Evolutionary conservation across 345 rosid genomes (phyloP), one percentile per base, ranked within the genome.

Genomic region (Eucalyptus tenuipes): DNA sequence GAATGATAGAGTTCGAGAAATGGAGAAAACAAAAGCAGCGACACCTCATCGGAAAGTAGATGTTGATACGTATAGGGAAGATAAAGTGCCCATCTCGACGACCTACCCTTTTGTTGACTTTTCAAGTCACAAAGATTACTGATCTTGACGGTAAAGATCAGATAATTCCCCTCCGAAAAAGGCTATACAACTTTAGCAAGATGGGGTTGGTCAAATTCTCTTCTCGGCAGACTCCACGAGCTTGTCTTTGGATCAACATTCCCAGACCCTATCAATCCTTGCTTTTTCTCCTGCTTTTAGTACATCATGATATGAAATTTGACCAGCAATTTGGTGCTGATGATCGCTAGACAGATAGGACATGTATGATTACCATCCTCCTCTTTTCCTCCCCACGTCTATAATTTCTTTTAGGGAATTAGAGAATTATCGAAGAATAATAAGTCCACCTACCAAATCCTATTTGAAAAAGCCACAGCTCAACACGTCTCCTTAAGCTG

Each of bases 291-390:
- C 20, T n/a, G 29, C 68, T 87, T 44, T 33, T 20, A 29, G 64
- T 75, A 47, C 68, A 85, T n/a, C 89, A 53, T 40, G 47, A 75
- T 75, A 75, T 75, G 82, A 75, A 75, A 40, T 75, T 75, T 75
- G 82, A 75, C 82, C 82, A 42, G 13, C 82, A 75, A 75, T 42
- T 75, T 20, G 82, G 47, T 20, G 47, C 82, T 40, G 42, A 48
- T 85, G 59, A 90, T 89, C 90, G 59, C 71, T 13, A 90, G 68
- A 52, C 53, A 44, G 86, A 91, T 88, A 88, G 91, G 87, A 88
- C 87, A 79, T 81, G 61, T 25, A 89, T 88, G 89, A 93, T 92
- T 93, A 85, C 86, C 68, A 33, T 71, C 81, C 80, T 90, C 88
- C 49, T 87, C 90, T 79, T 55, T 33, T 55, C 61, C 87, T 61